These are phyloP conservation scores for Closterium sp. DNA, from an alignment of 139 green algal species.

Conservation along the genomic window DNA sequence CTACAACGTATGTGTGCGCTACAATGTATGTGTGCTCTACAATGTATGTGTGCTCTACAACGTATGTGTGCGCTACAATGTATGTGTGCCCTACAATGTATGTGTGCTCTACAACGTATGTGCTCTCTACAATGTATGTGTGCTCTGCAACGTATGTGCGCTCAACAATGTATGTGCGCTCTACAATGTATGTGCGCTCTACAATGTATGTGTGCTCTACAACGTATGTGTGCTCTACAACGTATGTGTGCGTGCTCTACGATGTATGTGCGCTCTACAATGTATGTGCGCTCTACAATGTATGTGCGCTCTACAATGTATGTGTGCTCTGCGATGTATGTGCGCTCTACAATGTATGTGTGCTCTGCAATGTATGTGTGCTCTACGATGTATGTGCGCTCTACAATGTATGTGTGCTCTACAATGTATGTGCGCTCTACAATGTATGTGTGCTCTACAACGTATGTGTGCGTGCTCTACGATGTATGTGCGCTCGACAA, in stretches of 20 bases:
- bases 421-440: constrained; percentile 69
- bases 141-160: too few relatives aligned
- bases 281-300: constrained; percentile 82
- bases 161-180: constrained; percentile 63
- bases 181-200: constrained; percentile 73
- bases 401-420: constrained; percentile 65
- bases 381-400: not conserved
- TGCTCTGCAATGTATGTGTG: not conserved
- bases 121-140: too few relatives aligned
- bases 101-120: too few relatives aligned
- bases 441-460: not conserved
- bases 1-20: too few relatives aligned
- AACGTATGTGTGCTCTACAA: not conserved
- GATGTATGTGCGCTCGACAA: not conserved
- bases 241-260: not conserved
- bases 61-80: too few relatives aligned
- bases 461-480: not conserved
- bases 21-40: too few relatives aligned
- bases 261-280: not conserved
- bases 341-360: not conserved
- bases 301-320: constrained; percentile 36
- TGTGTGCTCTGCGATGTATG: not conserved
- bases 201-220: not conserved
- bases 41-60: too few relatives aligned
- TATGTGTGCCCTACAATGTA: too few relatives aligned